Conservation (phyloP, 352 stramenopile genomes). For the Elongisporangium anandrum region DNA sequence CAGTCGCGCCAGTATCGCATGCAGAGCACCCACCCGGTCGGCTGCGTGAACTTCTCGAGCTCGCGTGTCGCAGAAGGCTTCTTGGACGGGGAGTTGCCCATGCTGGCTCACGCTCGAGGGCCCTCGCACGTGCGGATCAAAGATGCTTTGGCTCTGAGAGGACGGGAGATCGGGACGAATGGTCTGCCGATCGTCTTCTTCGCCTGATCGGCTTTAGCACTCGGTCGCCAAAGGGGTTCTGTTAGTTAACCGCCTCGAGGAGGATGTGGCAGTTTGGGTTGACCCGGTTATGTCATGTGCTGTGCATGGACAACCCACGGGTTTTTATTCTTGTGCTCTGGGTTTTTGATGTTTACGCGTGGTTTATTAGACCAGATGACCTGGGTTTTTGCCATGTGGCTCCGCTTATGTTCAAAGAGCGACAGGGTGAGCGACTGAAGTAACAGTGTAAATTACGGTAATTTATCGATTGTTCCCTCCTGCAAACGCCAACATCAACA, state of each 20-base stretch:
- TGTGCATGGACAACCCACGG: neutral
- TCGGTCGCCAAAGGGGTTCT: neutral
- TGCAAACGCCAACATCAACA: neutral
- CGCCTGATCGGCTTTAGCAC: neutral
- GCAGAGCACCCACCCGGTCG: slow-evolving; percentile 38
- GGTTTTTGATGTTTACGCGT: neutral
- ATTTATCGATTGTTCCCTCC: neutral
- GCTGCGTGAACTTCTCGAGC: slow-evolving; percentile 62
- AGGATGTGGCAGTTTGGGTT: neutral
- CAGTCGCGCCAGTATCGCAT: slow-evolving; percentile 1
- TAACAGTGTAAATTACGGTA: neutral
- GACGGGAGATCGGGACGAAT: neutral
- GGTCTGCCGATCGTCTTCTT: neutral
- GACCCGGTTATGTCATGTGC: slow-evolving; percentile 5
- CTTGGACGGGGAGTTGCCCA: slow-evolving; percentile 71
- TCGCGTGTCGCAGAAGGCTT: slow-evolving; percentile 39
- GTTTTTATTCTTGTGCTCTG: neutral
- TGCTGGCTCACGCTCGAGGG: slow-evolving; percentile 5
- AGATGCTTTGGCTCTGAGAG: neutral
- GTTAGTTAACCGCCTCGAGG: neutral
- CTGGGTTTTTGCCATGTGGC: neutral
- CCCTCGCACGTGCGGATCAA: neutral
- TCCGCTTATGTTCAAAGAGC: neutral
- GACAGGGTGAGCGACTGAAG: neutral
- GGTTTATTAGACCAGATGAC: neutral